Evolutionary conservation across 768 basidiomycete species (phyloP), one percentile per base, ranked within the genome.

Genomic region (Termitomyces sp.): DNA sequence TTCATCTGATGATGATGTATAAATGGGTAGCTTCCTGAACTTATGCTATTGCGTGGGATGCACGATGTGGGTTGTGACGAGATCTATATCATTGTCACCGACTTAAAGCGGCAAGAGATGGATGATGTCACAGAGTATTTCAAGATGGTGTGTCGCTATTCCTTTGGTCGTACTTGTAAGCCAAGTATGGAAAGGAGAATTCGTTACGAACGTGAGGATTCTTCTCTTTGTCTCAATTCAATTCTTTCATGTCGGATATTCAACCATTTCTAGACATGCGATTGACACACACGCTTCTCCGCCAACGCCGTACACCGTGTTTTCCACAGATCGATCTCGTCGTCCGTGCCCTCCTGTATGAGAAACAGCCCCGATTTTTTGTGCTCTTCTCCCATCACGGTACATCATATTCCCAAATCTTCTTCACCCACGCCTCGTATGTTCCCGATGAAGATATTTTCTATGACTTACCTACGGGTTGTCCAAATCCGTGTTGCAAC

Each of bases 241-340:
- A n/a, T 8, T n/a, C 14, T n/a, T 30, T 27, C 14, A 55, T 58
- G 45, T 58, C 34, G 39, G n/a, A 33, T 27, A 33, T 36, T 24
- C 5, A 4, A 18, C 16, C n/a, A 22, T 22, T 48, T 34, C 22
- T 58, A 81, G 79, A 91, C 69, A 88, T 88, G 80, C 85, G 85
- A 26, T 72, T 91, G 46, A 82, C 77, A 57, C 86, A 89, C 65
- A 81, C 83, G 10, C 76, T 91, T 53, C 80, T 84, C 57, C 82
- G 82, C 44, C 86, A 88, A 65, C 82, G 82, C 34, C 82, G 89
- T n/a, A 86, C 82, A 5, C 89, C 89, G 0, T 91, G 89, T 69
- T 89, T 91, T 70, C 89, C 89, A 5, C 89, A 91, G 71, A 87
- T 91, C 72, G 89, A 91, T 72, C 81, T 91, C 58, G 83, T 85